Conservation (phyloP, 1,284 basidiomycete species). For the Ceratobasidium sp. region DNA sequence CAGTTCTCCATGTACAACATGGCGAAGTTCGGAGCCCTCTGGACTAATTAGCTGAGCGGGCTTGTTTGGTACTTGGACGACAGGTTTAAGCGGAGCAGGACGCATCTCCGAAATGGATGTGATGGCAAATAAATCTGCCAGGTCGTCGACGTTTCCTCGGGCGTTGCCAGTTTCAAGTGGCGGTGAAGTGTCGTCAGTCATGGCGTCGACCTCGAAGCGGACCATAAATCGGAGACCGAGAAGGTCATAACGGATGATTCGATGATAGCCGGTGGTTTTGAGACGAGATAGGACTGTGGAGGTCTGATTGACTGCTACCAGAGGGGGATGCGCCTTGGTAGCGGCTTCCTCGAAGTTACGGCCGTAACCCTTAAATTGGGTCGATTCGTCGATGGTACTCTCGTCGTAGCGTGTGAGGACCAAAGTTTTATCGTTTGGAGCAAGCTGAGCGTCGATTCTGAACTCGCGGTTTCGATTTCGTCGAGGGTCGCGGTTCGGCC, state of each 20-base stretch:
- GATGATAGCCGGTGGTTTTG: slow-evolving; percentile 14
- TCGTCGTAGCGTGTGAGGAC: slow-evolving; percentile 20
- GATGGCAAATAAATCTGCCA: not conserved
- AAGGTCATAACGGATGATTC: slow-evolving; percentile 33
- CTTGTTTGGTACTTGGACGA: not conserved
- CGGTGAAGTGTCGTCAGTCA: not conserved
- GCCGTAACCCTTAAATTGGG: slow-evolving; percentile 19
- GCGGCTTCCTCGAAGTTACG: slow-evolving; percentile 20
- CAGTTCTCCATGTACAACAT: slow-evolving; percentile 21
- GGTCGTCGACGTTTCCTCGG: slow-evolving; percentile 7
- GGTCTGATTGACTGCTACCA: not conserved
- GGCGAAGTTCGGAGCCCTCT: slow-evolving; percentile 10
- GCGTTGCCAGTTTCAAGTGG: not conserved
- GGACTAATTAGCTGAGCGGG: not conserved
- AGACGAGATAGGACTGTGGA: not conserved
- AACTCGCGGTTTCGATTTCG: slow-evolving; percentile 8
- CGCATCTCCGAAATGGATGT: slow-evolving; percentile 4
- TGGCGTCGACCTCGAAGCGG: slow-evolving; percentile 27
- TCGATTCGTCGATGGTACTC: not conserved
- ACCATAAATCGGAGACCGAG: slow-evolving; percentile 25
- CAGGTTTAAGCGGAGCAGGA: not conserved
- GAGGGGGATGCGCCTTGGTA: not conserved
- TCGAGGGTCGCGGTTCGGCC: slow-evolving; percentile 18
- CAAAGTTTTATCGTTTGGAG: slow-evolving; percentile 20
- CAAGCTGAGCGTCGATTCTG: slow-evolving; percentile 29